phyloP scores from a whole-genome alignment of 2,329 filamentous ascomycete species.

The Zalaria sp. region DNA sequence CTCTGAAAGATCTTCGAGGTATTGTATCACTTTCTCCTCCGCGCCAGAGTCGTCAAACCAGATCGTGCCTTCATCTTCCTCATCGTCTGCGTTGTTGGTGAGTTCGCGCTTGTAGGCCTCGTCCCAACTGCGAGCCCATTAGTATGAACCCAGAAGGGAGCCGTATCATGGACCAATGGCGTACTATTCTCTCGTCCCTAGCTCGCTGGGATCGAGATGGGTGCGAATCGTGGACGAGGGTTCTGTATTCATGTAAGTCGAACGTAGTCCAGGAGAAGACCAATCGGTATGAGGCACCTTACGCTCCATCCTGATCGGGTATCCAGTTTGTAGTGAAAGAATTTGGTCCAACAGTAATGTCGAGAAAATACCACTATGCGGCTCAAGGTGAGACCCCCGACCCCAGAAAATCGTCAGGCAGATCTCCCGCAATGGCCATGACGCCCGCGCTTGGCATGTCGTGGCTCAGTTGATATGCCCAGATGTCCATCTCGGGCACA shows the following conservation, averaged over 20 bases:
- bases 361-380: no score
- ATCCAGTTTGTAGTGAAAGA: slow-evolving; percentile 33
- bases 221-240: slow-evolving; percentile 1
- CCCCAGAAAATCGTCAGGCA: no score
- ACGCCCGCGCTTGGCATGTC: no score
- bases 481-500: no score
- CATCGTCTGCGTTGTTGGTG: slow-evolving; percentile 55
- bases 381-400: no score
- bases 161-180: slow-evolving; percentile 15
- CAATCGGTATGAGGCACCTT: neutral
- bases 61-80: slow-evolving; percentile 70
- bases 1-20: slow-evolving; percentile 36
- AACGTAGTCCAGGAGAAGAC: no score
- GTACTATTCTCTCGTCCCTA: slow-evolving; percentile 88
- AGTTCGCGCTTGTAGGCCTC: slow-evolving; percentile 58
- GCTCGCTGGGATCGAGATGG: slow-evolving; percentile 34
- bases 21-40: slow-evolving; percentile 62
- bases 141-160: neutral
- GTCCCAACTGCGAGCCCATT: slow-evolving; percentile 30
- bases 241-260: no score
- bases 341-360: neutral
- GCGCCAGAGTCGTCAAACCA: slow-evolving; percentile 95
- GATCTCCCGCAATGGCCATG: no score
- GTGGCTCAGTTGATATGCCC: no score
- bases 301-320: slow-evolving; percentile 27